phyloP scores from a whole-genome alignment of 139 green algal species.

The Chlorella sorokiniana region DNA sequence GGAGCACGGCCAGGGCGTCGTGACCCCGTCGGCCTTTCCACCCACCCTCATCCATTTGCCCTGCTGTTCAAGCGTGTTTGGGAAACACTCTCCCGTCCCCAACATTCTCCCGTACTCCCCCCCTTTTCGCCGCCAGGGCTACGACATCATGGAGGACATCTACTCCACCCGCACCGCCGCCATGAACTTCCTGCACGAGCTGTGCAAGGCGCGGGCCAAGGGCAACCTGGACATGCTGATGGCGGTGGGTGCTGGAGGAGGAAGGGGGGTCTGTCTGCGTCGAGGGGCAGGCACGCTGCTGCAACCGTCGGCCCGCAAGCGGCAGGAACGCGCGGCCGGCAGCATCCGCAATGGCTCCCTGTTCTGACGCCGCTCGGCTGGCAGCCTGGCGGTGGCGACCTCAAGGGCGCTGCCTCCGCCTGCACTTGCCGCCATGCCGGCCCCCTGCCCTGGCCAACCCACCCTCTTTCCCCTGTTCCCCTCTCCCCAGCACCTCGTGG shows the following conservation, averaged over 20 bases:
- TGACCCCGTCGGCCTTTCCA: no score
- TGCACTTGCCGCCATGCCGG: neutral
- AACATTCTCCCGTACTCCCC: neutral
- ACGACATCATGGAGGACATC: slow-evolving; percentile 99
- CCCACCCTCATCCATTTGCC: no score
- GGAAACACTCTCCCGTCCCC: neutral
- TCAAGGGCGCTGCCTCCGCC: neutral
- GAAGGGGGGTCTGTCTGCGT: neutral
- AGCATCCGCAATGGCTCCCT: no score
- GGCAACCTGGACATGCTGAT: slow-evolving; percentile 73
- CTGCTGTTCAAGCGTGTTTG: no score
- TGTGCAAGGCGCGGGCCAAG: slow-evolving; percentile 69
- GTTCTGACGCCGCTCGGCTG: no score
- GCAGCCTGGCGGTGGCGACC: neutral
- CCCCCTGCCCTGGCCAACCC: neutral
- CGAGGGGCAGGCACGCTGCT: neutral
- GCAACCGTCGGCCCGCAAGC: neutral
- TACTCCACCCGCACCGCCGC: slow-evolving; percentile 89
- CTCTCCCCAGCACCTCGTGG: slow-evolving; percentile 39
- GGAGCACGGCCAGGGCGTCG: no score
- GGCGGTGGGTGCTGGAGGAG: slow-evolving; percentile 21
- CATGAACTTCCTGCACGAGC: slow-evolving; percentile 87
- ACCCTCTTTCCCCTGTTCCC: neutral
- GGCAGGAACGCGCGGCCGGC: no score
- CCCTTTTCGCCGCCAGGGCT: slow-evolving; percentile 62